Percentiles rank a stretch among this genome's conserved stretches.
phyloP scores from a whole-genome alignment of 768 basidiomycete species.

The Mycena vitilis region DNA sequence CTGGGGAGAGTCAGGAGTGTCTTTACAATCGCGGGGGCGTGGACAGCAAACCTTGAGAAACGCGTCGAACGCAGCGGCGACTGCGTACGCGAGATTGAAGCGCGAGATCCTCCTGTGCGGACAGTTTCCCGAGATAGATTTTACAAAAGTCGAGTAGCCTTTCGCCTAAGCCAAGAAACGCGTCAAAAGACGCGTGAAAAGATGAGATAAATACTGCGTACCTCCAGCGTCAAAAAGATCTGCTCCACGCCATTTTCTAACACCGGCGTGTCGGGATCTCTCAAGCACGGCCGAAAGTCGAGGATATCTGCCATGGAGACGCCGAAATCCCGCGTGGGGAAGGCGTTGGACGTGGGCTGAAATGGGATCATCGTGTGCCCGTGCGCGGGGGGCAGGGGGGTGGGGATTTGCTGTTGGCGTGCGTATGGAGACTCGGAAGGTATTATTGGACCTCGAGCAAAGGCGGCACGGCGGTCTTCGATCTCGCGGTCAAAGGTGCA shows the following conservation, averaged over 20 bases:
- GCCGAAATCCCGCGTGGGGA: conserved; percentile 31
- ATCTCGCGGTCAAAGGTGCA: conserved; percentile 28
- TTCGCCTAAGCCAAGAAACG: conserved; percentile 22
- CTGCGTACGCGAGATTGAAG: conserved; percentile 34
- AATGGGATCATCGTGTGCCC: conserved; percentile 36
- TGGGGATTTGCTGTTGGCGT: conserved; percentile 34
- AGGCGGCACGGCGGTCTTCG: conserved; percentile 19
- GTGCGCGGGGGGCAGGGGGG: conserved; percentile 33
- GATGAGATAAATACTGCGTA: background rate
- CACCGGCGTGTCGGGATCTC: conserved; percentile 32
- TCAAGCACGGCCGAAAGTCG: conserved; percentile 32
- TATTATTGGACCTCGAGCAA: conserved; percentile 1
- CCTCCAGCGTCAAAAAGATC: conserved; percentile 34
- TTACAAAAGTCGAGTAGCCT: conserved; percentile 32
- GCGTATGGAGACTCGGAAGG: conserved; percentile 19
- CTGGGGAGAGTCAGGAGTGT: conserved; percentile 1
- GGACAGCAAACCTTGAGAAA: conserved; percentile 26
- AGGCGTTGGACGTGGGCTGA: conserved; percentile 32
- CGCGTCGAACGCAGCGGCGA: conserved; percentile 29
- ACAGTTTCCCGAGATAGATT: conserved; percentile 33
- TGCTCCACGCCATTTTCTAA: conserved; percentile 27
- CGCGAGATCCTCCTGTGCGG: conserved; percentile 30
- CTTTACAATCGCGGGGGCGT: background rate
- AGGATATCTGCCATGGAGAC: conserved; percentile 37
- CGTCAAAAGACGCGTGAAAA: background rate